phyloP scores from a whole-genome alignment of 441 rosid genomes.

The Metrosideros polymorpha region DNA sequence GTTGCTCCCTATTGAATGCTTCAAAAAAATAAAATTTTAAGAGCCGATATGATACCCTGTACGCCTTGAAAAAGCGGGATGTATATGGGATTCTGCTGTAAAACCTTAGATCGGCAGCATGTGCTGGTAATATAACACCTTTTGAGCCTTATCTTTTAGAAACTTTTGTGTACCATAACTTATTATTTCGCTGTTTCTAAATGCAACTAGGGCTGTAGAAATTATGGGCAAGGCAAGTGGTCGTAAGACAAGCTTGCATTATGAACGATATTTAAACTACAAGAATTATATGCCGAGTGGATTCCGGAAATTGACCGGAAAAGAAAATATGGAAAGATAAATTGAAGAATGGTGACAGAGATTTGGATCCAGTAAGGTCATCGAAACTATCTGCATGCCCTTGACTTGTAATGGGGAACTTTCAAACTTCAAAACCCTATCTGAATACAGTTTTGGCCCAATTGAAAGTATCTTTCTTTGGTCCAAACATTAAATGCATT shows the following conservation, averaged over 20 bases:
- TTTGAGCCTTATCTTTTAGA: background rate
- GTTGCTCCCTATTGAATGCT: background rate
- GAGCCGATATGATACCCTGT: background rate
- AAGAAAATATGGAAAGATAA: too few relatives aligned
- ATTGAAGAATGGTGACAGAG: background rate
- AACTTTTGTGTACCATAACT: background rate
- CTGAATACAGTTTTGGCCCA: background rate
- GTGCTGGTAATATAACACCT: background rate
- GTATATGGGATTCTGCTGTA: background rate
- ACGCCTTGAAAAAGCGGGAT: background rate
- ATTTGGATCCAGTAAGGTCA: background rate
- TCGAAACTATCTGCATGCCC: background rate
- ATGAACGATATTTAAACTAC: background rate
- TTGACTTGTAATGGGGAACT: background rate
- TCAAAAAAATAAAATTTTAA: too few relatives aligned
- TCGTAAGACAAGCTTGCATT: background rate
- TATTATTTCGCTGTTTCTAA: background rate
- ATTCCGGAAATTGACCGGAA: background rate
- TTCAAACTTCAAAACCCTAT: background rate
- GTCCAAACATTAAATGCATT: background rate
- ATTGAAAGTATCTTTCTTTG: too few relatives aligned
- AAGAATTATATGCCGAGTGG: too few relatives aligned
- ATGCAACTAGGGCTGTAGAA: background rate
- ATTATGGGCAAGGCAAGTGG: background rate
- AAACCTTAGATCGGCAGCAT: background rate